Conservation (phyloP, 768 basidiomycete genomes). For the Lyophyllum shimeji region DNA sequence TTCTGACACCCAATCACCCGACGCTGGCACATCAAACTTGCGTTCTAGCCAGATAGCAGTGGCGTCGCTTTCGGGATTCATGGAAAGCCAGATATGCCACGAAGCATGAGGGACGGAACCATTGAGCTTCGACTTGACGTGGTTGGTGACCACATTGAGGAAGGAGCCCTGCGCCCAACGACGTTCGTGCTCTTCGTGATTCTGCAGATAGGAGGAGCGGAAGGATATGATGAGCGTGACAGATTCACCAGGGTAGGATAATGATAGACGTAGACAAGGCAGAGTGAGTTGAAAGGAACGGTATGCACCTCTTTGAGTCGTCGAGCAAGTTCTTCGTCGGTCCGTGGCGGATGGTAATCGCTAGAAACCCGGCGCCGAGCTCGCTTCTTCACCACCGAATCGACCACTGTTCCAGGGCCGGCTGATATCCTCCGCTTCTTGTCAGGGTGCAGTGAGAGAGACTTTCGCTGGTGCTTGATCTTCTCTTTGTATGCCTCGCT, state of each 20-base stretch:
- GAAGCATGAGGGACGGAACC: conserved; percentile 31
- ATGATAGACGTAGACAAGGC: conserved; percentile 13
- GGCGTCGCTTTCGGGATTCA: conserved; percentile 69
- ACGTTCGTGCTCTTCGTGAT: conserved; percentile 66
- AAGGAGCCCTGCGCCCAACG: conserved; percentile 80
- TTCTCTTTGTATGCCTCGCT: conserved; percentile 63
- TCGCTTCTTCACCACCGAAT: conserved; percentile 37
- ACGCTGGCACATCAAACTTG: conserved; percentile 70
- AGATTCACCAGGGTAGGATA: conserved; percentile 11
- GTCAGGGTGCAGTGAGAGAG: conserved; percentile 18
- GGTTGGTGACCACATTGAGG: conserved; percentile 44
- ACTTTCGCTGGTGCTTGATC: conserved; percentile 26
- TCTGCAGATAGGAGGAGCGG: conserved; percentile 40
- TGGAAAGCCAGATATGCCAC: conserved; percentile 75
- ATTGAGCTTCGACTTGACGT: conserved; percentile 32
- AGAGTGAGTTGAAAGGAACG: conserved; percentile 16
- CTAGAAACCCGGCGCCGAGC: conserved; percentile 37
- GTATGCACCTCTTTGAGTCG: conserved; percentile 66
- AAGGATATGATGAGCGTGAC: conserved; percentile 18
- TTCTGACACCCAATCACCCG: conserved; percentile 63
- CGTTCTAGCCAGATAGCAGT: conserved; percentile 81
- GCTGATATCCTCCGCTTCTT: conserved; percentile 35
- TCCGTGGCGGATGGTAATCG: conserved; percentile 52
- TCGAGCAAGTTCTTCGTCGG: conserved; percentile 64
- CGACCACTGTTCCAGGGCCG: conserved; percentile 13